A percentile compares a stretch with the other conserved stretches of the same genome.
phyloP scores from a whole-genome alignment of 768 basidiomycete species.

The Suillus decipiens region DNA sequence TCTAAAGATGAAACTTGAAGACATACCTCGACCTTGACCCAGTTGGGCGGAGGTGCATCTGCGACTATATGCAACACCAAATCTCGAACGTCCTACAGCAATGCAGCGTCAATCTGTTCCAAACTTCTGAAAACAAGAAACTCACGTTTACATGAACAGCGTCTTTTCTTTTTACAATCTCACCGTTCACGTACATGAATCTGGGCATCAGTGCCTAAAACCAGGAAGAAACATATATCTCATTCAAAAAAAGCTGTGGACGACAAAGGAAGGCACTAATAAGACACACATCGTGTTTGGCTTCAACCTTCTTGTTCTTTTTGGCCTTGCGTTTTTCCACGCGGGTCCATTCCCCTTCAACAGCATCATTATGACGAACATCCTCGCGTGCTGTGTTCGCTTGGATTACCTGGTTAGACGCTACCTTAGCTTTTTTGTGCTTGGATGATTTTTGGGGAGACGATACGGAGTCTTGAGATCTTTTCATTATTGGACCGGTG shows the following conservation, averaged over 20 bases:
- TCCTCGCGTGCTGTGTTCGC: conserved; percentile 15
- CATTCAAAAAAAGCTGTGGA: conserved; percentile 10
- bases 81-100: conserved; percentile 80
- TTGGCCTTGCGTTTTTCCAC: conserved; percentile 74
- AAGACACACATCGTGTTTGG: conserved; percentile 60
- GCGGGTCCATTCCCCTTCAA: conserved; percentile 62
- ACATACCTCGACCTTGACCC: conserved; percentile 82
- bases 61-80: conserved; percentile 79
- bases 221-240: conserved; percentile 12
- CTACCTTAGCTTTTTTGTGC: conserved; percentile 44
- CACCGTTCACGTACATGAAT: conserved; percentile 81
- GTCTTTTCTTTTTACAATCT: conserved; percentile 71
- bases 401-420: conserved; percentile 9
- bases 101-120: not conserved
- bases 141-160: conserved; percentile 82
- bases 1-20: not conserved
- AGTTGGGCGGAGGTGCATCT: conserved; percentile 81
- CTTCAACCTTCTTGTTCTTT: conserved; percentile 60
- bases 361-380: conserved; percentile 13
- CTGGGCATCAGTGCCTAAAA: conserved; percentile 44
- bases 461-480: conserved; percentile 25
- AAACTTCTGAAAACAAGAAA: conserved; percentile 12
- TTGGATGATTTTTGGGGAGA: conserved; percentile 23
- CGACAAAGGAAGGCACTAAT: not conserved
- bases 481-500: conserved; percentile 28